Conservation (phyloP, 1,284 basidiomycete genomes). For the Grifola frondosa region DNA sequence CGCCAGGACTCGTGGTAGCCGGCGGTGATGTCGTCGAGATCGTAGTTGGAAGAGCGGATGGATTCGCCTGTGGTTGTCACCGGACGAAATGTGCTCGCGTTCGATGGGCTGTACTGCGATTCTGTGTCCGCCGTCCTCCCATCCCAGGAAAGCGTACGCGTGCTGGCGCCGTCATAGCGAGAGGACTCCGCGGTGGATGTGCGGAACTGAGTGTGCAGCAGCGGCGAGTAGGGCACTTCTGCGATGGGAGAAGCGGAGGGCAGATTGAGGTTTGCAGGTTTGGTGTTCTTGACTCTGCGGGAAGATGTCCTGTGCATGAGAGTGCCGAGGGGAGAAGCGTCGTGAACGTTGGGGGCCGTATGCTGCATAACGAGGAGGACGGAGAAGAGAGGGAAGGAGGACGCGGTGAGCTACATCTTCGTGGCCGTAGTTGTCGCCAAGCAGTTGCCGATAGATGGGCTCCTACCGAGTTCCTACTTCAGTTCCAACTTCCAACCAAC, state of each 20-base stretch:
- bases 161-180: constrained; percentile 29
- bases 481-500: too few species aligned
- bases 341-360: constrained; percentile 18
- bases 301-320: constrained; percentile 42
- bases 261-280: constrained; percentile 14
- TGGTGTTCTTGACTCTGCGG: constrained; percentile 25
- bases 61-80: constrained; percentile 22
- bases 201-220: constrained; percentile 64
- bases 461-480: too few species aligned
- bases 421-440: constrained; percentile 15
- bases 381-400: neutral
- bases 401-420: constrained; percentile 4
- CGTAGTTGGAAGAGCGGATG: constrained; percentile 34
- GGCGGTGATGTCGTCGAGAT: constrained; percentile 33
- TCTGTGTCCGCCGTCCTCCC: constrained; percentile 11
- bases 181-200: constrained; percentile 52
- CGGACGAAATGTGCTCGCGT: constrained; percentile 7
- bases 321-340: constrained; percentile 42
- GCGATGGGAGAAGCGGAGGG: constrained; percentile 22
- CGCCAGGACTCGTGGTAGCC: constrained; percentile 29
- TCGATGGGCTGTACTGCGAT: constrained; percentile 9
- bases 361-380: constrained; percentile 5
- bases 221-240: constrained; percentile 47
- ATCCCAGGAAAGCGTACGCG: constrained; percentile 22
- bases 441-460: too few species aligned